These are phyloP conservation scores for Colletotrichum tamarilloi DNA, from an alignment of 2,329 filamentous ascomycete genomes.

Conservation along the genomic window DNA sequence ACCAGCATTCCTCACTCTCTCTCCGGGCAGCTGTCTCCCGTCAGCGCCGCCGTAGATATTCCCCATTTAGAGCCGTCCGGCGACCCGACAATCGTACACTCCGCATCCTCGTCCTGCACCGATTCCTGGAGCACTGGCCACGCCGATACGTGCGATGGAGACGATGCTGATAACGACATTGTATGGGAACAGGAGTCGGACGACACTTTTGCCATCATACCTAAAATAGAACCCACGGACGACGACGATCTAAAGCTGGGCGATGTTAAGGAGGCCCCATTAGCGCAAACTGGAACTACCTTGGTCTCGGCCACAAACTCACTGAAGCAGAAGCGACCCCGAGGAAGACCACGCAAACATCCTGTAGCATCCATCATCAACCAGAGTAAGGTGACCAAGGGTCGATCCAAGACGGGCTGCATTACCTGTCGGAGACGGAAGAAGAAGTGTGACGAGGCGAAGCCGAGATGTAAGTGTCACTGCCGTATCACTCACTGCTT, in stretches of 20 bases:
- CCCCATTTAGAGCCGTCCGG: slow-evolving; percentile 49
- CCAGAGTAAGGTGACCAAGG: slow-evolving; percentile 80
- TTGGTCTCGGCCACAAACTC: slow-evolving; percentile 35
- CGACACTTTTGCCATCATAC: slow-evolving; percentile 57
- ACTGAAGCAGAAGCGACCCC: slow-evolving; percentile 70
- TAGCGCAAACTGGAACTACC: slow-evolving; percentile 39
- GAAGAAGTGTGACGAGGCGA: slow-evolving; percentile 79
- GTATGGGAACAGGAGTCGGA: slow-evolving; percentile 61
- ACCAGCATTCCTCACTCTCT: slow-evolving; percentile 47
- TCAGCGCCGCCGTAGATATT: slow-evolving; percentile 62
- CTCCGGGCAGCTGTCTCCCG: slow-evolving; percentile 63
- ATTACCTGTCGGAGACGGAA: slow-evolving; percentile 76
- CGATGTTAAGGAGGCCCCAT: slow-evolving; percentile 60
- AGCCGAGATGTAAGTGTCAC: slow-evolving; percentile 69
- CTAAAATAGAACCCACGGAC: slow-evolving; percentile 68
- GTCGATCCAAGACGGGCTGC: slow-evolving; percentile 76
- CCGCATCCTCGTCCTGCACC: slow-evolving; percentile 58
- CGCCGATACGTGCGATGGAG: slow-evolving; percentile 45
- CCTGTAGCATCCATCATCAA: slow-evolving; percentile 69
- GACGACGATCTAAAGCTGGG: slow-evolving; percentile 66
- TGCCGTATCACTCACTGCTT: not conserved
- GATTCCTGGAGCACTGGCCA: slow-evolving; percentile 58
- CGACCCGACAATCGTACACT: slow-evolving; percentile 56
- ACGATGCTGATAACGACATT: slow-evolving; percentile 53
- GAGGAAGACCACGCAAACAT: slow-evolving; percentile 86